These are phyloP conservation scores for Tylopilus intermedius DNA, from an alignment of 768 basidiomycete species.

Conservation along the genomic window DNA sequence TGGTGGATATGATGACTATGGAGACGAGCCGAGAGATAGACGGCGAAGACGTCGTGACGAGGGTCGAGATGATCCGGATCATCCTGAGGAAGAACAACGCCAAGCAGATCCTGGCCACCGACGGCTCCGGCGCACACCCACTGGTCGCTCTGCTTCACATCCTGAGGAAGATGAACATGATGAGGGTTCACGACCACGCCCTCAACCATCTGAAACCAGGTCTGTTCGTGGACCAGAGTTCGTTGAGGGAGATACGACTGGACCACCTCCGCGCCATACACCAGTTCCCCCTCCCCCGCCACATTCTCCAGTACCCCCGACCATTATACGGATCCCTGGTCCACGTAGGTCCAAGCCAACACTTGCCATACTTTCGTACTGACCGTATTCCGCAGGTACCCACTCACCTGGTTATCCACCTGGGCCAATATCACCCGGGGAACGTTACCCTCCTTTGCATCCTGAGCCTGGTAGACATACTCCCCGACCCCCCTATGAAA, in stretches of 20 bases:
- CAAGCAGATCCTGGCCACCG: conserved; percentile 10
- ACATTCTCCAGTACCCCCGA: conserved; percentile 24
- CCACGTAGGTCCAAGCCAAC: conserved; percentile 13
- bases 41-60: background rate
- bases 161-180: conserved; percentile 12
- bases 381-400: conserved; percentile 15
- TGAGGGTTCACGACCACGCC: conserved; percentile 11
- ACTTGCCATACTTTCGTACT: background rate
- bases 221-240: conserved; percentile 7
- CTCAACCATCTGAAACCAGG: conserved; percentile 9
- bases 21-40: conserved; percentile 5
- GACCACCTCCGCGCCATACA: background rate
- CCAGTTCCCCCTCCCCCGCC: conserved; percentile 4
- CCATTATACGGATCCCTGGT: conserved; percentile 22
- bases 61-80: background rate
- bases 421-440: conserved; percentile 9
- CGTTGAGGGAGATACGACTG: conserved; percentile 8
- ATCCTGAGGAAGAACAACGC: background rate
- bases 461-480: conserved; percentile 3
- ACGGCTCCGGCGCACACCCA: conserved; percentile 8
- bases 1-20: conserved; percentile 4
- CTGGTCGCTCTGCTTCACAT: conserved; percentile 12
- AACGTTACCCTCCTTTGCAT: conserved; percentile 7
- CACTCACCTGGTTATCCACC: conserved; percentile 6
- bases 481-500: background rate